Base-by-base conservation (phyloP, 2,329 filamentous ascomycete genomes). In the Davidsoniella eucalypti region DNA sequence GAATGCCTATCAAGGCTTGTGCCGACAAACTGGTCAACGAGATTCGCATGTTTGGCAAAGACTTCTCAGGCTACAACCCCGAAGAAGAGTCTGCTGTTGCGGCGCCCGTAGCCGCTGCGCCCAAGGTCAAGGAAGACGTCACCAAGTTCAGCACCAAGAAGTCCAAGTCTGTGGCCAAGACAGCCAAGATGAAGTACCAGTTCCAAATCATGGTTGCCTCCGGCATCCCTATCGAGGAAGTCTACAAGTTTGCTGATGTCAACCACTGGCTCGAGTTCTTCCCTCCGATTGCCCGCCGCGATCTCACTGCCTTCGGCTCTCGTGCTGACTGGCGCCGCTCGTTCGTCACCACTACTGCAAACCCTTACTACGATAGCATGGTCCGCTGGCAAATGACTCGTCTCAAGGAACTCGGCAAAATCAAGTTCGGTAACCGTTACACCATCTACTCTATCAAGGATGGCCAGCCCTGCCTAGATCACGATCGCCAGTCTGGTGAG, bases 361-460 rank as follows among this genome's bases (percentile, higher is more conserved):
- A 98, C 66, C 87, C 87, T 4, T 96, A 92, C 69, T 98, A 94
- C 63, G 90, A 98, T 63, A 77, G 86, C 4, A 98, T 98, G 60
- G 82, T 96, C 39, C 72, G 85, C 60, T 98, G 92, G 92, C 92
- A 96, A 67, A 95, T 96, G 85, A 88, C 84, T 63, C 83, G 85
- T 55, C 74, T 96, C 47, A 86, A 84, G 65, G 84, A 92, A 62
- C 69, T 94, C 54, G 77, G 84, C 59, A 96, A 95, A 72, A 90
- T 96, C 67, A 85, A 88, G 67, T 93, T 92, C 60, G 87, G 87
- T 50, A 92, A 87, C 69, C 72, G 87, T 59, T 94, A 95, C 64
- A 96, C 90, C 5, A 82, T 96, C 56, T 94, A 95, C 71, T 85
- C 80, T 18, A 84, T 86, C 53, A 94, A 93, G 67, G 87, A 67